A percentile compares a stretch with the other conserved stretches of the same genome.
Conservation (phyloP, 768 basidiomycete species). For the Paxillus ammoniavirescens region DNA sequence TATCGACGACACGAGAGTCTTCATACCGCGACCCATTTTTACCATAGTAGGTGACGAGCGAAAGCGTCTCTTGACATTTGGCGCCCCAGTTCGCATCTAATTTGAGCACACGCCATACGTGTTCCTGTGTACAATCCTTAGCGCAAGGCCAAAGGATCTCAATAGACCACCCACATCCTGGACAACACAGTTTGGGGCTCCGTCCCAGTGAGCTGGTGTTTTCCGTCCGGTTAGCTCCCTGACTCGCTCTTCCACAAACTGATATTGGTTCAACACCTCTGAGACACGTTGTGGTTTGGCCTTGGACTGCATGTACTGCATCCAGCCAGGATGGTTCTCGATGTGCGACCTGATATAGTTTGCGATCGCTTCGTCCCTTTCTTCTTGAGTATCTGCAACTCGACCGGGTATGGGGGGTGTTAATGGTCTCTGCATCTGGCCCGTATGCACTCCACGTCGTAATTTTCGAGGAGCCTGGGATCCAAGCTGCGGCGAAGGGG, state of each 20-base stretch:
- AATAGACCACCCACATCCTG: slow-evolving; percentile 39
- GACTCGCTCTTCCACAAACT: slow-evolving; percentile 49
- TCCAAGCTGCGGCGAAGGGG: slow-evolving; percentile 6
- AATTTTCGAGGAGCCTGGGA: not conserved
- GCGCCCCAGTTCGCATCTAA: slow-evolving; percentile 42
- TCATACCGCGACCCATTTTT: slow-evolving; percentile 47
- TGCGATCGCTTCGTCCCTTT: slow-evolving; percentile 41
- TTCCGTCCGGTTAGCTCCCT: slow-evolving; percentile 43
- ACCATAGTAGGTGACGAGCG: slow-evolving; percentile 56
- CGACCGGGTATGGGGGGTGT: slow-evolving; percentile 28
- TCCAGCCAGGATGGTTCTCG: slow-evolving; percentile 44
- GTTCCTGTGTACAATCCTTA: slow-evolving; percentile 27
- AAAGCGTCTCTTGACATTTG: slow-evolving; percentile 49
- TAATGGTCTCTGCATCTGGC: slow-evolving; percentile 7
- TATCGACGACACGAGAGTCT: slow-evolving; percentile 47
- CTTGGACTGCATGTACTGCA: slow-evolving; percentile 44
- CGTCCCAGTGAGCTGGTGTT: slow-evolving; percentile 42
- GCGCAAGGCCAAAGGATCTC: not conserved
- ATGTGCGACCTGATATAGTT: slow-evolving; percentile 44
- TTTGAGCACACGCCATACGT: slow-evolving; percentile 53
- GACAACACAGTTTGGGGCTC: slow-evolving; percentile 36
- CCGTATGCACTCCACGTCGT: not conserved
- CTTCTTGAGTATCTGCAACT: slow-evolving; percentile 34
- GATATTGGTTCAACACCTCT: slow-evolving; percentile 48
- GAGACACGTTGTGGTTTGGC: slow-evolving; percentile 39